These are phyloP conservation scores for Candida orba DNA, from an alignment of 805 yeast genomes.

Conservation along the genomic window DNA sequence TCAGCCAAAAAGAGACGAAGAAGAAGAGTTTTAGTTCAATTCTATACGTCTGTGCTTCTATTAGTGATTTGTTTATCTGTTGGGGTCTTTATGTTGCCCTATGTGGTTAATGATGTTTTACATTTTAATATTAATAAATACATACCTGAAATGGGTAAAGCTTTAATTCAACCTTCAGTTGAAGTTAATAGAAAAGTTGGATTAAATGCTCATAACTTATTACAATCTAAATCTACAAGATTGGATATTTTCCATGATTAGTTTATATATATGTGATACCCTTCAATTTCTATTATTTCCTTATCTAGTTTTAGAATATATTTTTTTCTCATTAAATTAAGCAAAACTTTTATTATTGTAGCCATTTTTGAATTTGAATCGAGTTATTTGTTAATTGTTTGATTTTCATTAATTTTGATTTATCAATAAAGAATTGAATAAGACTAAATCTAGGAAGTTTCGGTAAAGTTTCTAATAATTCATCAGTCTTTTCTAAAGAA, in stretches of 20 bases:
- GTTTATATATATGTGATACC: not conserved
- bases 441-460: slow-evolving; percentile 19
- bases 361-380: not conserved
- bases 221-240: slow-evolving; percentile 7
- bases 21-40: slow-evolving; percentile 28
- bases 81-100: slow-evolving; percentile 33
- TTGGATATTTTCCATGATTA: not conserved
- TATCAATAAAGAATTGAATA: slow-evolving; percentile 13
- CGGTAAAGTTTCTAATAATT: slow-evolving; percentile 9
- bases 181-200: slow-evolving; percentile 14
- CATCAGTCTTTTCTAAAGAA: not conserved
- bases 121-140: slow-evolving; percentile 33
- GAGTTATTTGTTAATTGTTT: not conserved
- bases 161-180: slow-evolving; percentile 39
- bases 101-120: slow-evolving; percentile 27
- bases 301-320: no score
- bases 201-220: slow-evolving; percentile 12
- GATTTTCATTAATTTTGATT: slow-evolving; percentile 3
- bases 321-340: no score
- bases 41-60: slow-evolving; percentile 32
- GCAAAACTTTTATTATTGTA: no score
- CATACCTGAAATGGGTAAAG: slow-evolving; percentile 30
- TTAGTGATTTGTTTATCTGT: slow-evolving; percentile 25
- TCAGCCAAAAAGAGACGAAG: slow-evolving; percentile 36
- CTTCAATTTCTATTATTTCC: not conserved